A percentile compares a stretch with the other conserved stretches of the same genome.
Evolutionary conservation across 331 rosid genomes (phyloP).

Genomic region (Rosa hybrid): DNA sequence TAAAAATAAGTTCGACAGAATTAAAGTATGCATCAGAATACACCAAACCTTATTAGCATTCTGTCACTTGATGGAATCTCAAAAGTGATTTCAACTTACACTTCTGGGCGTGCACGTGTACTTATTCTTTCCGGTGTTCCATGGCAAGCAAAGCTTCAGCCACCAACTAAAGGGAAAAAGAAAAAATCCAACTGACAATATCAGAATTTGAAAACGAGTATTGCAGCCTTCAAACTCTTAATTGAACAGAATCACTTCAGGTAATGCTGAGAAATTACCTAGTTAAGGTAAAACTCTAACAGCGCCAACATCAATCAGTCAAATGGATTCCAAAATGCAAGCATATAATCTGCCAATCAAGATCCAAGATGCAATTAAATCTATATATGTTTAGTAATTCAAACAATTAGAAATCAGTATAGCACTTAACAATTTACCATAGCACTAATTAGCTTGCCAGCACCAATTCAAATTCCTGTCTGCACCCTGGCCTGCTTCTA

Average conservation of each 20-base stretch:
- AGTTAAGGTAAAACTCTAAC: background rate
- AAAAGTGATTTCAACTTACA: background rate
- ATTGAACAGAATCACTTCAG: background rate
- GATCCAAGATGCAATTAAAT: background rate
- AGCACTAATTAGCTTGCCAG: background rate
- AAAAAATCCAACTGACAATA: background rate
- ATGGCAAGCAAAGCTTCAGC: background rate
- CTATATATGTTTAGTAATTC: background rate
- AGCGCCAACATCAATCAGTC: background rate
- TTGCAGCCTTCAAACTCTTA: background rate
- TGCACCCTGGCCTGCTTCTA: too few relatives aligned
- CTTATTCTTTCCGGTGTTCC: background rate
- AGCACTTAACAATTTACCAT: too few relatives aligned
- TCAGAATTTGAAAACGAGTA: background rate
- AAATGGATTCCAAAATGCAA: background rate
- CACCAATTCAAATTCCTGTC: background rate
- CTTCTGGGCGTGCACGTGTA: too few relatives aligned
- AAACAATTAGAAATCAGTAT: background rate
- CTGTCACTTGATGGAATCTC: background rate
- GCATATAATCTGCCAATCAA: background rate
- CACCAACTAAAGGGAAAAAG: background rate
- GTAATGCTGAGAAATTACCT: background rate
- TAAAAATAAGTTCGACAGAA: background rate
- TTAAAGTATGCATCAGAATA: too few relatives aligned
- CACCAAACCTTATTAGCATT: background rate